phyloP scores from a whole-genome alignment of 139 green algal species.

The Tetradesmus obliquus region DNA sequence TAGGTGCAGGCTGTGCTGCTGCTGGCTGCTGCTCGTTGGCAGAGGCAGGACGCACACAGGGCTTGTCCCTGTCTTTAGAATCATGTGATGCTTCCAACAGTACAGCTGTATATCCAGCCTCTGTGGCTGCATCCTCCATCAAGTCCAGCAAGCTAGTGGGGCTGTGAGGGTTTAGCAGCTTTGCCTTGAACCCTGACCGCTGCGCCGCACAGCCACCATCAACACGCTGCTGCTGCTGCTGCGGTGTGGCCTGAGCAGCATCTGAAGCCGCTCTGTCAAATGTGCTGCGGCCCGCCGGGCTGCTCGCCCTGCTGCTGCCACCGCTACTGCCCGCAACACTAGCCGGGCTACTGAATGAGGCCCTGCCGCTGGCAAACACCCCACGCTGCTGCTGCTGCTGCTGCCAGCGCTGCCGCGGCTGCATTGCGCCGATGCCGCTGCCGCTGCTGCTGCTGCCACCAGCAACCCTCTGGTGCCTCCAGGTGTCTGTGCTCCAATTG shows the following conservation, averaged over 20 bases:
- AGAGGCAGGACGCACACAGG: not conserved
- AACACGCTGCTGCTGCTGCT: too few relatives aligned
- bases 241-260: not conserved
- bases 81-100: too few relatives aligned
- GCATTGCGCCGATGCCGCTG: not conserved
- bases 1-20: not conserved
- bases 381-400: not conserved
- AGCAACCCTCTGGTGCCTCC: not conserved
- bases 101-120: not conserved
- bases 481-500: constrained; percentile 19
- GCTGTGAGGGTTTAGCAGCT: not conserved
- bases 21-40: not conserved
- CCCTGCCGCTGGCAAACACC: not conserved
- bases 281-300: not conserved
- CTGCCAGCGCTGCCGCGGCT: constrained; percentile 3
- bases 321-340: not conserved
- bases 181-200: not conserved
- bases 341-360: not conserved
- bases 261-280: not conserved
- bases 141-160: not conserved
- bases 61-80: not conserved
- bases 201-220: not conserved
- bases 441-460: not conserved
- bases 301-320: constrained; percentile 12
- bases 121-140: not conserved